A percentile compares a stretch with the other conserved stretches of the same genome.
These are phyloP conservation scores for Yamadazyma sp. DNA, from an alignment of 1,139 yeast species.

Conservation along the genomic window DNA sequence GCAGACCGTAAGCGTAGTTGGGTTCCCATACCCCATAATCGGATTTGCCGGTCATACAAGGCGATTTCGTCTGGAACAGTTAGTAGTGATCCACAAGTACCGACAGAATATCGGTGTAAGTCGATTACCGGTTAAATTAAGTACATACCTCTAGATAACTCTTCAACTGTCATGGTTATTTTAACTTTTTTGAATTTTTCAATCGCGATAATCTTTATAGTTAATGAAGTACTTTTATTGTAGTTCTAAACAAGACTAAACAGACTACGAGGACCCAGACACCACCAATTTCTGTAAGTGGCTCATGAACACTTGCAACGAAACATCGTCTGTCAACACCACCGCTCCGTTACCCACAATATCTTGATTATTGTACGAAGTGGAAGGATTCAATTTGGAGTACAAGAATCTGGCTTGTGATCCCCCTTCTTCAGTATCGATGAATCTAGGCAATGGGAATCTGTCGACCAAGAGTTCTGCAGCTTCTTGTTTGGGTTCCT, in stretches of 20 bases:
- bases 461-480: conserved; percentile 88
- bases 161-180: conserved; percentile 6
- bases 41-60: conserved; percentile 88
- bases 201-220: too few species aligned
- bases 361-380: conserved; percentile 68
- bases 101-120: too few species aligned
- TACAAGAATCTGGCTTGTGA: conserved; percentile 96
- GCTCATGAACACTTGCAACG: conserved; percentile 87
- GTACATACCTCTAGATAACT: conserved; percentile 18
- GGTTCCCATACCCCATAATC: conserved; percentile 96
- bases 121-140: background rate
- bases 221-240: background rate
- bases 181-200: background rate
- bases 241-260: background rate
- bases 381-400: conserved; percentile 91
- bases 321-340: conserved; percentile 93
- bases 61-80: conserved; percentile 72
- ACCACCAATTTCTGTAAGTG: conserved; percentile 86
- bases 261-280: conserved; percentile 38
- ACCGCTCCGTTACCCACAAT: conserved; percentile 63
- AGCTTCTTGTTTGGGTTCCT: conserved; percentile 90
- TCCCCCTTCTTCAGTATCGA: conserved; percentile 96
- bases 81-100: too few species aligned
- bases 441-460: conserved; percentile 46
- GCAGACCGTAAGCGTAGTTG: conserved; percentile 80